Base-by-base conservation (phyloP, 2,329 filamentous ascomycete genomes). In the Aureobasidium sp. region DNA sequence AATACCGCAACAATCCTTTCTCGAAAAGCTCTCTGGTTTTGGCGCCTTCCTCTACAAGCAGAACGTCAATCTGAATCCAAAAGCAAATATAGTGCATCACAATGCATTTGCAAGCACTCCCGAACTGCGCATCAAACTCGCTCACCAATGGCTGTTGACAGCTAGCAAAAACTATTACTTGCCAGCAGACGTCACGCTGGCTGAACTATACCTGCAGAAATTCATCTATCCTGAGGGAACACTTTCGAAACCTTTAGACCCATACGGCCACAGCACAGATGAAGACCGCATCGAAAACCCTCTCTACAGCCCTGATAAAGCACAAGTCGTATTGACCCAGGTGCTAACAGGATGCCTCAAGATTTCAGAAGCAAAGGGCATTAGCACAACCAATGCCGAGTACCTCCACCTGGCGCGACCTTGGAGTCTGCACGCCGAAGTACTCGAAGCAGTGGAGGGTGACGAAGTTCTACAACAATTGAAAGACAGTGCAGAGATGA, bases 61-160 rank as follows among this genome's bases (percentile, higher is more conserved):
- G 14, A 53, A 47, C 40, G 12, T 60, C 35, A 29, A 39, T 14
- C 31, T 53, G 22, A 27, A 48, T n/a, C 61, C 64, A 29, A 63
- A 64, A 33, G 65, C 68, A 14, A 61, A 62, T 17, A 63, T 71
- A 9, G 70, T 68, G 49, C 64, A 69, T 39, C 68, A 63, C 37
- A 69, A 70, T 33, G 61, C 64, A 7, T 72, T 68, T 50, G 70
- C 70, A 8, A 40, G 44, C 9, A 68, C 65, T 17, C 69, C 69
- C 2, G 27, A 52, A 15, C 56, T 63, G 5, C 67, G 72, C 17
- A 64, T 65, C 12, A 31, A 57, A 17, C 52, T 74, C 29, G 71
- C 70, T 4, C 27, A 66, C 1, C 37, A 64, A 15, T 74, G 72
- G 72, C 64, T 72, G 8, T 35, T 64, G 3, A 33, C 67, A 17